Evolutionary conservation across 306 rosid genomes (phyloP).

Genomic region (Rosa rugosa): DNA sequence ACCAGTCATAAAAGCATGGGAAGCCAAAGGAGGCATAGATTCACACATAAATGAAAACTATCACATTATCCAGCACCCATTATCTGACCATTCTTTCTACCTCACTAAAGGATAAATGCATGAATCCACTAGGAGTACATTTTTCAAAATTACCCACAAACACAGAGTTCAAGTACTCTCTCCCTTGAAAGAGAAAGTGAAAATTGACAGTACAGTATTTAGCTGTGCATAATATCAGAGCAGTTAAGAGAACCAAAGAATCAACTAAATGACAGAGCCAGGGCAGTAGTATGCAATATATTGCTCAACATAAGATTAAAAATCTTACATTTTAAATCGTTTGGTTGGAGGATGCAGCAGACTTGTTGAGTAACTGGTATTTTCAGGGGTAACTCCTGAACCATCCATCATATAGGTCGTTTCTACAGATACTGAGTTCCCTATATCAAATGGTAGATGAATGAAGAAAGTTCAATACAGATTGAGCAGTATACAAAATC

Average conservation of each 20-base stretch:
- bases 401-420: conserved; percentile 49
- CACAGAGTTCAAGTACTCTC: neutral
- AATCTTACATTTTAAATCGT: conserved; percentile 82
- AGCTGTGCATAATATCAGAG: conserved; percentile 24
- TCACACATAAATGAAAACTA: neutral
- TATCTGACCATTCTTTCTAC: conserved; percentile 15
- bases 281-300: neutral
- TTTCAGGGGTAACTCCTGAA: conserved; percentile 52
- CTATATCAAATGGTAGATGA: conserved; percentile 35
- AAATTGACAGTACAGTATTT: neutral
- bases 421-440: conserved; percentile 45
- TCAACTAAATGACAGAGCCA: neutral
- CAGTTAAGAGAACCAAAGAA: conserved; percentile 2
- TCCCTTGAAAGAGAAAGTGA: neutral
- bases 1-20: conserved; percentile 7
- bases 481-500: conserved; percentile 19
- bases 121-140: conserved; percentile 18
- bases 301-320: conserved; percentile 34
- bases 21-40: conserved; percentile 11
- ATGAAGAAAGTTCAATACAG: conserved; percentile 26
- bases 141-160: neutral
- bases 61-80: conserved; percentile 18
- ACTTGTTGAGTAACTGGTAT: conserved; percentile 47
- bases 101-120: neutral
- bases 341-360: conserved; percentile 67